Evolutionary conservation across 805 yeast genomes (phyloP).

Genomic region (Grigorovia humatica): DNA sequence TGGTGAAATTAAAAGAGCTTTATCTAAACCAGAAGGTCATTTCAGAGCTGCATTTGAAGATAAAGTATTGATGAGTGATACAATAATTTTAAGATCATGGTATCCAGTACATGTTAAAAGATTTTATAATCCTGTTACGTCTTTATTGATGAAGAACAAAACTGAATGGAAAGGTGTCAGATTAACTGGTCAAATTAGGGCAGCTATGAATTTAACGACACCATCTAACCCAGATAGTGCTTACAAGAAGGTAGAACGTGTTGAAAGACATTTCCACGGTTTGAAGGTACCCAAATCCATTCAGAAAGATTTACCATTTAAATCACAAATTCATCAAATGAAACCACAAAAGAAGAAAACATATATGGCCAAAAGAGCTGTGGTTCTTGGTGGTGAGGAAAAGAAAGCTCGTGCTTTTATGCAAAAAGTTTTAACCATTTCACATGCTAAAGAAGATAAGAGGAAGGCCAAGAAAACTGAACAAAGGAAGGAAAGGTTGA

Average conservation of each 20-base stretch:
- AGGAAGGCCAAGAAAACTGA: constrained; percentile 62
- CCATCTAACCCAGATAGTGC: constrained; percentile 45
- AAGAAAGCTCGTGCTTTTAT: constrained; percentile 84
- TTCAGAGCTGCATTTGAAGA: constrained; percentile 97
- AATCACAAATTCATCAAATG: constrained; percentile 82
- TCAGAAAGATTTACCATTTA: constrained; percentile 75
- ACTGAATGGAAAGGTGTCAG: constrained; percentile 94
- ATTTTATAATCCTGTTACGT: constrained; percentile 94
- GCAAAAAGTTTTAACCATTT: constrained; percentile 75
- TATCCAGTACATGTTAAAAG: constrained; percentile 84
- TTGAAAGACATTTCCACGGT: constrained; percentile 76
- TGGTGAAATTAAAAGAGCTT: constrained; percentile 93
- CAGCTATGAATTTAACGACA: constrained; percentile 54
- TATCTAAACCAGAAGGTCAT: constrained; percentile 89
- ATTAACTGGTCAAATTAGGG: constrained; percentile 86
- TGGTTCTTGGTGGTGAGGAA: constrained; percentile 84
- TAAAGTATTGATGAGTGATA: constrained; percentile 82
- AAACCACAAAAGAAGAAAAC: constrained; percentile 78
- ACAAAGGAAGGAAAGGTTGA: constrained; percentile 63
- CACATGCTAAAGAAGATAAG: constrained; percentile 77
- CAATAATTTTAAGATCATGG: constrained; percentile 88
- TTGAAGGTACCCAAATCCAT: constrained; percentile 75
- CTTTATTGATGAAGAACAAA: constrained; percentile 67
- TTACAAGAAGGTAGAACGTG: constrained; percentile 68
- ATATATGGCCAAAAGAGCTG: constrained; percentile 84